These are phyloP conservation scores for Malassezia yamatoensis DNA, from an alignment of 1,284 basidiomycete genomes.

Conservation along the genomic window DNA sequence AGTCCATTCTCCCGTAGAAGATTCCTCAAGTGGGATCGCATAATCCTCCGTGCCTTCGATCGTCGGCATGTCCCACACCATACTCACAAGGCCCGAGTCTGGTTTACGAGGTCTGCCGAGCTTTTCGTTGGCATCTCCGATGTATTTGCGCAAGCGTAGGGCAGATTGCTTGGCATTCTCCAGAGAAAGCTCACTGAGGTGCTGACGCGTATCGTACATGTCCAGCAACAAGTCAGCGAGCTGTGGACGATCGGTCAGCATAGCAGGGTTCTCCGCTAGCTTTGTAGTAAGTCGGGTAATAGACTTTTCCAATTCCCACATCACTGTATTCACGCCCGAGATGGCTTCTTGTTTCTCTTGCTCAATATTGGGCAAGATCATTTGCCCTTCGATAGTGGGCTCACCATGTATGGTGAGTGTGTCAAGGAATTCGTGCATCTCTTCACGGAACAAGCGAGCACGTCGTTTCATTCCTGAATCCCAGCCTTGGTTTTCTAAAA, in stretches of 20 bases:
- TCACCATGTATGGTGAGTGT: not conserved
- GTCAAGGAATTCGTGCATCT: not conserved
- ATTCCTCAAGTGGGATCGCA: not conserved
- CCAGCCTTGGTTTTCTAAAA: slow-evolving; percentile 41
- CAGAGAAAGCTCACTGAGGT: not conserved
- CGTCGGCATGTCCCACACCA: not conserved
- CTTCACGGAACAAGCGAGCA: slow-evolving; percentile 6
- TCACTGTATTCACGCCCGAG: not conserved
- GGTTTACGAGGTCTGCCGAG: slow-evolving; percentile 8
- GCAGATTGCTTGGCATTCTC: not conserved
- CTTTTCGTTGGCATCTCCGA: slow-evolving; percentile 1
- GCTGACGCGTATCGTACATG: not conserved
- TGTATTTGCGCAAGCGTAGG: slow-evolving; percentile 6
- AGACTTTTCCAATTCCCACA: slow-evolving; percentile 6
- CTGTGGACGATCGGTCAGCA: not conserved
- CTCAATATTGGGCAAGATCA: not conserved
- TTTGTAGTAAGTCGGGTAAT: not conserved
- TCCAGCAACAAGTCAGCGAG: slow-evolving; percentile 1
- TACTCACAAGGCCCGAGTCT: not conserved
- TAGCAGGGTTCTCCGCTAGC: not conserved
- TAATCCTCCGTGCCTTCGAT: not conserved
- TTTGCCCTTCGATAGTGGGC: not conserved
- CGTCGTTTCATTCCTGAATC: slow-evolving; percentile 17
- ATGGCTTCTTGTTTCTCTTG: not conserved
- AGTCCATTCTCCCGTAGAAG: not conserved